phyloP scores from a whole-genome alignment of 495 filamentous ascomycete species.

The Trichoderma asperelloides region DNA sequence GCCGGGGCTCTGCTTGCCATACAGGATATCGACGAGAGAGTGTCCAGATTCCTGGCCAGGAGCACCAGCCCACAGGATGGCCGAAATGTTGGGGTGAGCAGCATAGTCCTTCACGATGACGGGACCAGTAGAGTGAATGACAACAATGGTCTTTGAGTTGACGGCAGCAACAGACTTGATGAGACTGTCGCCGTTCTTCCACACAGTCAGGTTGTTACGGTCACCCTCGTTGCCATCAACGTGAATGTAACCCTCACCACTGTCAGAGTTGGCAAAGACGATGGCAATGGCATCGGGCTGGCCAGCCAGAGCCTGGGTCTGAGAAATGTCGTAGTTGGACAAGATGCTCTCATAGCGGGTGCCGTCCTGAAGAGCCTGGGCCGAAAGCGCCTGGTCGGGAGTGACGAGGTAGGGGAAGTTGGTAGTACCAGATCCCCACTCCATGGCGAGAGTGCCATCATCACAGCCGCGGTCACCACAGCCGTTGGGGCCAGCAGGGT shows the following conservation, averaged over 20 bases:
- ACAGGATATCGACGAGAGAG: conserved; percentile 83
- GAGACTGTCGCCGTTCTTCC: conserved; percentile 70
- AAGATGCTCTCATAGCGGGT: conserved; percentile 64
- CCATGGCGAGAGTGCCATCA: conserved; percentile 84
- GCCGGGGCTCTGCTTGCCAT: conserved; percentile 79
- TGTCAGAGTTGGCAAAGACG: conserved; percentile 82
- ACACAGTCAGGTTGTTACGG: conserved; percentile 86
- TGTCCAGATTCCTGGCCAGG: conserved; percentile 91
- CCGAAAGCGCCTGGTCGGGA: conserved; percentile 76
- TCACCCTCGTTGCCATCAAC: conserved; percentile 84
- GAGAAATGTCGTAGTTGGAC: conserved; percentile 55
- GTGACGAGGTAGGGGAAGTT: conserved; percentile 90
- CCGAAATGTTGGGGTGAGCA: conserved; percentile 83
- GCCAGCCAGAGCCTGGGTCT: conserved; percentile 51
- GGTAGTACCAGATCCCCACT: conserved; percentile 84
- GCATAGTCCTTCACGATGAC: conserved; percentile 72
- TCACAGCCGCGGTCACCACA: conserved; percentile 78
- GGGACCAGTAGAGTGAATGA: conserved; percentile 79
- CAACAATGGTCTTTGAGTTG: conserved; percentile 87
- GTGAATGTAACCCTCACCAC: conserved; percentile 78
- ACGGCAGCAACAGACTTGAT: conserved; percentile 65
- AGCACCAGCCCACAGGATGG: conserved; percentile 86
- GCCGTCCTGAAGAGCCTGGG: conserved; percentile 52
- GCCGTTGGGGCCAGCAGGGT: conserved; percentile 73
- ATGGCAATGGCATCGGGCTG: conserved; percentile 63